Base-by-base conservation (phyloP, 2,329 filamentous ascomycete species). In the Endoconidiophora polonica region DNA sequence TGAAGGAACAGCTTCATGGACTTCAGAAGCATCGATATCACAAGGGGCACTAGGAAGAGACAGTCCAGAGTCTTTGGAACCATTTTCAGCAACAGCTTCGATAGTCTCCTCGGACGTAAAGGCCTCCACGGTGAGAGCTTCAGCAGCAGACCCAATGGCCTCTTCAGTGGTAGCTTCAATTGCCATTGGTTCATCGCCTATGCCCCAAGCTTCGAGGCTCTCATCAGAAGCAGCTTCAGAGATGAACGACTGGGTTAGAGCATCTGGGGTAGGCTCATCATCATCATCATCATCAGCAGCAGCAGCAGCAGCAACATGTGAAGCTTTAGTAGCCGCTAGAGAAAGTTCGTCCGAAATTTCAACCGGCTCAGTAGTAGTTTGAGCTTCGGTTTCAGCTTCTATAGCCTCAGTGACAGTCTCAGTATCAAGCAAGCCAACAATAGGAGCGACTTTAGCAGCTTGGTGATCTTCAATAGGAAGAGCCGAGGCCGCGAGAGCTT, bases 201-300 rank as follows among this genome's bases (percentile, higher is more conserved):
- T 52, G 38, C 46, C 49, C 44, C 49, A 52, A 24, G 49, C 49
- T n/a, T 54, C 51, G 5, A 44, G 26, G 20, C 50, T 50, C 10
- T 50, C 44, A 6, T 50, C 43, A 18, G 48, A 50, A 43, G 23
- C 39, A 42, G 46, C 14, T 3, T 45, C 40, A 12, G 39, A 44
- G 14, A 45, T 23, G 14, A 47, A 22, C 1, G 44, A 44, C 16
- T 48, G 39, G 36, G 29, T 29, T 20, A 46, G 37, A n/a, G 14
- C 12, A 18, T 48, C 40, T 7, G 29, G 18, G 12, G 40, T 24
- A 12, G 18, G 5, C 9, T 42, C 39, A n/a, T 36, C 39, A 24
- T n/a, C 39, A 33, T 49, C 43, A 7, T 18, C 22, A 37, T 9
- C 46, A 18, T 49, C 47, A 37, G 40, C 24, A 33, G 37, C 26